phyloP scores from a whole-genome alignment of 345 rosid species.

The Bretschneidera sinensis region DNA sequence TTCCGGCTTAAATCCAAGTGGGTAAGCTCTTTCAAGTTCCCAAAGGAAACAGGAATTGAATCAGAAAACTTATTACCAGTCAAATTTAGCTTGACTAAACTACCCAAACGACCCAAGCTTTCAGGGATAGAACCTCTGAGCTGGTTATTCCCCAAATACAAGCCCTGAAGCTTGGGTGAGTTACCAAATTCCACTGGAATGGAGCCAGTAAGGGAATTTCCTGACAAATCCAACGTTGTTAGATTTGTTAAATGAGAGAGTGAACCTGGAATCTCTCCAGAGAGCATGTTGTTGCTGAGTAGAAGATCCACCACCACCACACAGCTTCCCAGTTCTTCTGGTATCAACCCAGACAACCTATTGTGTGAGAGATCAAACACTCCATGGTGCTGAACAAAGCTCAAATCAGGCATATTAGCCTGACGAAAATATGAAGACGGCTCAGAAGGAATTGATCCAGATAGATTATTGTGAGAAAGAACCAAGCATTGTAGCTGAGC shows the following conservation, averaged over 20 bases:
- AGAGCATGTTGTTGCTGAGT: slow-evolving; percentile 59
- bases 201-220: slow-evolving; percentile 54
- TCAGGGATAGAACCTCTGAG: slow-evolving; percentile 67
- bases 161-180: slow-evolving; percentile 69
- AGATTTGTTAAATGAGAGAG: slow-evolving; percentile 61
- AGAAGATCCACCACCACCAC: slow-evolving; percentile 62
- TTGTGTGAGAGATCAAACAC: slow-evolving; percentile 67
- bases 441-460: slow-evolving; percentile 64
- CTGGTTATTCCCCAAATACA: slow-evolving; percentile 66
- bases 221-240: slow-evolving; percentile 72
- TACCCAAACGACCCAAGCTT: slow-evolving; percentile 50
- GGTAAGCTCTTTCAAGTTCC: slow-evolving; percentile 64
- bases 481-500: slow-evolving; percentile 75
- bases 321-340: slow-evolving; percentile 67
- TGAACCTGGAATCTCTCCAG: slow-evolving; percentile 69
- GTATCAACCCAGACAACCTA: slow-evolving; percentile 60
- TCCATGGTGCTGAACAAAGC: slow-evolving; percentile 89
- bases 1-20: slow-evolving; percentile 78
- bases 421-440: slow-evolving; percentile 64
- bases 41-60: slow-evolving; percentile 53
- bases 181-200: slow-evolving; percentile 58
- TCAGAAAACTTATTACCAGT: slow-evolving; percentile 58
- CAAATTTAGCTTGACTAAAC: slow-evolving; percentile 78
- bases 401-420: slow-evolving; percentile 56
- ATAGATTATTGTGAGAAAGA: slow-evolving; percentile 68